Base-by-base conservation (phyloP, 495 filamentous ascomycete genomes). In the Aspergillus taichungensis region DNA sequence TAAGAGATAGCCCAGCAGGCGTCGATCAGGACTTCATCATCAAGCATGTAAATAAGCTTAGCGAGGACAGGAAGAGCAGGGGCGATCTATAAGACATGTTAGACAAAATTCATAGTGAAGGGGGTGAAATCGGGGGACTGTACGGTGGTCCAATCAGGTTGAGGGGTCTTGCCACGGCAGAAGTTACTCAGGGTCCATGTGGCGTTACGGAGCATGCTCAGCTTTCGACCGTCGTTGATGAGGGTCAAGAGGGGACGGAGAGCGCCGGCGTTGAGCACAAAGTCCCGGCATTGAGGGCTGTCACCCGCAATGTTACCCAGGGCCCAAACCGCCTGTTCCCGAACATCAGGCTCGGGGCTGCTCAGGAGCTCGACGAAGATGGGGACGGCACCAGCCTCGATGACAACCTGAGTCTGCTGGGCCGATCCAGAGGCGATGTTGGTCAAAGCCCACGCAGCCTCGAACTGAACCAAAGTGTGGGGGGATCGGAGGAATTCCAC, bases 121-220 rank as follows among this genome's bases (percentile, higher is more conserved):
- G 10, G 30, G 8, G 10, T 32, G 9, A 6, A 35, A 24, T 24
- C 24, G 14, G 12, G 29, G 9, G 41, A 36, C 55, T 49, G 53
- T 74, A 95, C 89, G 3, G 88, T 96, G 59, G 83, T 77, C 94
- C 94, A 99, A 62, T 99, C 92, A 13, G 94, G 94, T 68, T 99
- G 94, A 32, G 94, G 94, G 4, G 90, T 95, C 78, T 97, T 99
- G 67, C 94, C 94, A 76, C 94, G 91, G 73, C 94, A 99, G 73
- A 99, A 99, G 73, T 99, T 99, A 75, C 94, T 97, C 41, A 99
- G 74, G 18, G 94, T 99, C 94, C 94, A 99, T 24, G 94, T 97
- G 18, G 94, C 94, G 63, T 99, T 99, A 43, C 94, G 78, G 33
- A 99, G 80, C 94, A 99, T 99, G 76, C 89, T 95, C 40, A 99